A percentile compares a stretch with the other conserved stretches of the same genome.
Conservation (phyloP, 768 basidiomycete genomes). For the Suillus sp. region DNA sequence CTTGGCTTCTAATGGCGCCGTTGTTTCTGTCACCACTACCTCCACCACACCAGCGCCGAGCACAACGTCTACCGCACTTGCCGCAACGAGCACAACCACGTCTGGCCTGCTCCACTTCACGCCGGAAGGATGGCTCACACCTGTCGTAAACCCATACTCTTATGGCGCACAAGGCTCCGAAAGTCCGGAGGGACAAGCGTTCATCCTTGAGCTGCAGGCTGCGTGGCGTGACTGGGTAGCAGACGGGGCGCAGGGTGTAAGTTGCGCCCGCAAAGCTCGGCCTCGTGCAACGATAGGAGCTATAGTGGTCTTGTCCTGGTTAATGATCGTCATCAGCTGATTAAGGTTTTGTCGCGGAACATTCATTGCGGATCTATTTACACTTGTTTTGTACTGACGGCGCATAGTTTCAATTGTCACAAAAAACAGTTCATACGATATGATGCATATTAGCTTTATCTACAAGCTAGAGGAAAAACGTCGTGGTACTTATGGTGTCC, state of each 20-base stretch:
- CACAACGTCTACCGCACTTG: slow-evolving; percentile 13
- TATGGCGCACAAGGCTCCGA: slow-evolving; percentile 48
- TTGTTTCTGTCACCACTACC: slow-evolving; percentile 18
- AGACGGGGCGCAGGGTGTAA: slow-evolving; percentile 55
- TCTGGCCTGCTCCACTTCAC: slow-evolving; percentile 49
- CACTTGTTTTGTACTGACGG: neutral
- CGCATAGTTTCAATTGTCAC: neutral
- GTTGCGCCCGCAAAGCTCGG: slow-evolving; percentile 28
- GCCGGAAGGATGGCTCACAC: slow-evolving; percentile 64
- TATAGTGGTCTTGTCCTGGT: neutral
- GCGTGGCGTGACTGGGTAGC: slow-evolving; percentile 76
- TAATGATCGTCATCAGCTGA: neutral
- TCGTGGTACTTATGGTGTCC: neutral
- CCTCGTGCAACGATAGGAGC: neutral
- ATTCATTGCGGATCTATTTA: neutral
- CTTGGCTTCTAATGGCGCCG: slow-evolving; percentile 24
- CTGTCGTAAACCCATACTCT: slow-evolving; percentile 73
- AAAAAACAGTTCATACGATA: neutral
- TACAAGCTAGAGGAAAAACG: neutral
- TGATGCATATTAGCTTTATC: neutral
- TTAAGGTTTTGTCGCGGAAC: neutral
- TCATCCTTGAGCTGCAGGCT: slow-evolving; percentile 73
- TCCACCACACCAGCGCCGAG: slow-evolving; percentile 3
- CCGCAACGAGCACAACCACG: slow-evolving; percentile 14
- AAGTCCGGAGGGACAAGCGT: slow-evolving; percentile 80